Evolutionary conservation across 2,329 filamentous ascomycete species (phyloP).

Genomic region (Davidsoniella eucalypti): DNA sequence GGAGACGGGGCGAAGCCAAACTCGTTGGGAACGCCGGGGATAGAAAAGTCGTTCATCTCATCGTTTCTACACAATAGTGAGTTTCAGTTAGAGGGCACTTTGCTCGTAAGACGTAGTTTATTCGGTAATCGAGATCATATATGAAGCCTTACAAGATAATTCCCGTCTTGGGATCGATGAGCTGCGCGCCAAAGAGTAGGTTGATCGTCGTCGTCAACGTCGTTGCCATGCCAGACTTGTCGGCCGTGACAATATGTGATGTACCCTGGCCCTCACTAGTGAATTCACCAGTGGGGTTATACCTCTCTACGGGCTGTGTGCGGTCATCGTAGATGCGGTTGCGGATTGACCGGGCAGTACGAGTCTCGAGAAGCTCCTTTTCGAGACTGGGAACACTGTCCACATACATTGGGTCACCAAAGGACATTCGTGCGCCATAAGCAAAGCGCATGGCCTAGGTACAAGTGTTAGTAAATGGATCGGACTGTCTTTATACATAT

Average conservation of each 20-base stretch:
- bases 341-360: conserved; percentile 42
- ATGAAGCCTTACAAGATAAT: conserved; percentile 44
- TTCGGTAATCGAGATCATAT: conserved; percentile 19
- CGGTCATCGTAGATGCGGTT: conserved; percentile 51
- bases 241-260: conserved; percentile 55
- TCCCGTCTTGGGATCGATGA: conserved; percentile 69
- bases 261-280: conserved; percentile 56
- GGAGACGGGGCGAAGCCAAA: conserved; percentile 73
- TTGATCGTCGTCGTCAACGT: conserved; percentile 80
- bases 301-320: conserved; percentile 57
- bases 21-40: conserved; percentile 58
- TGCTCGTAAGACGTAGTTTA: not conserved
- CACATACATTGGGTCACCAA: conserved; percentile 72
- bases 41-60: conserved; percentile 69
- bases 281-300: conserved; percentile 53
- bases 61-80: conserved; percentile 28
- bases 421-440: conserved; percentile 60
- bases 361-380: conserved; percentile 45
- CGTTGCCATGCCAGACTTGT: conserved; percentile 57
- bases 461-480: not conserved
- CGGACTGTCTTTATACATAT: not conserved
- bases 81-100: not conserved
- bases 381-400: conserved; percentile 40
- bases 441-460: conserved; percentile 61
- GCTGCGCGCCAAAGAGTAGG: conserved; percentile 61